Evolutionary conservation across 768 basidiomycete genomes (phyloP).

Genomic region (Mycena leptocephala): DNA sequence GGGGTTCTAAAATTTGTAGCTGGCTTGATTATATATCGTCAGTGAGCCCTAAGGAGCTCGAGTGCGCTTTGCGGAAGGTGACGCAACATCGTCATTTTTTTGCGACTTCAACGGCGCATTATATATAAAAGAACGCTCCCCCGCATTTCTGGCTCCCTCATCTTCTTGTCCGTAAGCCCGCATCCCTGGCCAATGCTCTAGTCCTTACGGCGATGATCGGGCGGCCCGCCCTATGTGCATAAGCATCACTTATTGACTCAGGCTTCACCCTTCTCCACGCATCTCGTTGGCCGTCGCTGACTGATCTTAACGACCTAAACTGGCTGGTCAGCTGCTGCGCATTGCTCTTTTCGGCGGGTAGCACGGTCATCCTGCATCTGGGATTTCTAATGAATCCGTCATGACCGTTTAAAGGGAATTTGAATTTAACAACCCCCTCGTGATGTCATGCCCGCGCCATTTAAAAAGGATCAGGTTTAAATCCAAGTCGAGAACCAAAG

Average conservation of each 20-base stretch:
- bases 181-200: neutral
- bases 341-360: neutral
- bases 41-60: neutral
- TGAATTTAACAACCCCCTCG: constrained; percentile 13
- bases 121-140: neutral
- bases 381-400: constrained; percentile 5
- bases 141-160: neutral
- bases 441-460: constrained; percentile 36
- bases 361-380: neutral
- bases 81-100: constrained; percentile 4
- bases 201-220: neutral
- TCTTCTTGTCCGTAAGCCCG: neutral
- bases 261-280: neutral
- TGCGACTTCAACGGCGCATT: constrained; percentile 13
- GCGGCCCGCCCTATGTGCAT: neutral
- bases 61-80: neutral
- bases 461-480: constrained; percentile 14
- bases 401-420: neutral
- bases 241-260: neutral
- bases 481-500: neutral
- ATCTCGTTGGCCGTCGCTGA: neutral
- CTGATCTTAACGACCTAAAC: neutral
- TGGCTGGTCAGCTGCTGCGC: constrained; percentile 9
- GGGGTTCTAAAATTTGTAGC: neutral
- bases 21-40: too few species aligned